phyloP scores from a whole-genome alignment of 768 basidiomycete species.

The Suillus lakei region DNA sequence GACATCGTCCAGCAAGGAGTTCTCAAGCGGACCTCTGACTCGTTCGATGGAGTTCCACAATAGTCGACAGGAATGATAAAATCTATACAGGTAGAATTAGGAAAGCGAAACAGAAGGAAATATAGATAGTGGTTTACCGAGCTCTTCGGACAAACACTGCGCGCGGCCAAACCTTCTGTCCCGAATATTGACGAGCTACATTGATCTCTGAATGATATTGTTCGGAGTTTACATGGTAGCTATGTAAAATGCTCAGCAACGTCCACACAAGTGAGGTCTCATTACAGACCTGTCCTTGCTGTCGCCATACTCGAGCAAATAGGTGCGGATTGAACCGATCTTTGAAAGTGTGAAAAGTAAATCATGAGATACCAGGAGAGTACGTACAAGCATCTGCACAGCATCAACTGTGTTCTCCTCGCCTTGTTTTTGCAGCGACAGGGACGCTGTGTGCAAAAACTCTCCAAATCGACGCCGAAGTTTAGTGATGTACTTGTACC shows the following conservation, averaged over 20 bases:
- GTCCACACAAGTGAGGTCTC: constrained; percentile 14
- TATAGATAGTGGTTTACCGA: constrained; percentile 44
- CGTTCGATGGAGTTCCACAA: constrained; percentile 80
- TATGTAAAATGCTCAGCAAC: constrained; percentile 25
- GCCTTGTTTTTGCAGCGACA: constrained; percentile 69
- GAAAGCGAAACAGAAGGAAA: constrained; percentile 6
- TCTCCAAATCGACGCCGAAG: constrained; percentile 67
- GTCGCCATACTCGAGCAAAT: constrained; percentile 77
- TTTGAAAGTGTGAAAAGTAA: neutral
- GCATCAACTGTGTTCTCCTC: constrained; percentile 85
- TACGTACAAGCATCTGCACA: constrained; percentile 49
- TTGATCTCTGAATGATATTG: constrained; percentile 64
- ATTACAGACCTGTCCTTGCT: constrained; percentile 54
- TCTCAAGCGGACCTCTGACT: constrained; percentile 59
- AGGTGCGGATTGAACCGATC: constrained; percentile 60
- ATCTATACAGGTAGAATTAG: constrained; percentile 38
- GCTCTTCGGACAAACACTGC: constrained; percentile 70
- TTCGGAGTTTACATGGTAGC: constrained; percentile 62
- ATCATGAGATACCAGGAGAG: neutral
- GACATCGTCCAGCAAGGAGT: constrained; percentile 70
- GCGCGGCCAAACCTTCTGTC: constrained; percentile 80
- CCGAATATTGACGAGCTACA: constrained; percentile 67
- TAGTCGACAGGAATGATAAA: constrained; percentile 68
- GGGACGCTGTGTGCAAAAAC: constrained; percentile 74
- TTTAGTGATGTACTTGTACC: constrained; percentile 60